phyloP scores from a whole-genome alignment of 495 filamentous ascomycete genomes.

The Margaritispora aquatica region DNA sequence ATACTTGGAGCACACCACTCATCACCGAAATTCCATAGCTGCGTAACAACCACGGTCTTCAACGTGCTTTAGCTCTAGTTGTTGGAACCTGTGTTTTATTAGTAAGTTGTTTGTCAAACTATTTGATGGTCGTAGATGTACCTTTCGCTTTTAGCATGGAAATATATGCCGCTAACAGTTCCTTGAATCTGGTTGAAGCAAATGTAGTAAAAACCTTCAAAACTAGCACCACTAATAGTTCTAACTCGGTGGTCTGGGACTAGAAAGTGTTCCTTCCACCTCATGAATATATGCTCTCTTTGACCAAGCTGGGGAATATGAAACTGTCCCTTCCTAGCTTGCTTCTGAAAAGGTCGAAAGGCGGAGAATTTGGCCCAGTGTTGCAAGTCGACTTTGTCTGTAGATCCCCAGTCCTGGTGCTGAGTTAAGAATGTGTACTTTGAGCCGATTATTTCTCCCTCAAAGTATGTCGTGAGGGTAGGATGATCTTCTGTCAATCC shows the following conservation, averaged over 20 bases:
- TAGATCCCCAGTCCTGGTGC: constrained; percentile 86
- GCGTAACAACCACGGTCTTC: constrained; percentile 77
- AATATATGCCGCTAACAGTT: constrained; percentile 88
- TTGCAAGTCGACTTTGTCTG: constrained; percentile 83
- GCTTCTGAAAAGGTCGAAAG: constrained; percentile 72
- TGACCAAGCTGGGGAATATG: constrained; percentile 65
- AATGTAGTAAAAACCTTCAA: constrained; percentile 99
- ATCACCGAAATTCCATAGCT: constrained; percentile 90
- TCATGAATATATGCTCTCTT: constrained; percentile 94
- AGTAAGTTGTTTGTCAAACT: constrained; percentile 26
- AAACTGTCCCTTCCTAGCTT: constrained; percentile 54
- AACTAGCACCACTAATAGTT: constrained; percentile 88
- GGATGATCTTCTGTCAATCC: constrained; percentile 93
- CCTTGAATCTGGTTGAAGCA: constrained; percentile 92
- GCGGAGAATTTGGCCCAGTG: constrained; percentile 91
- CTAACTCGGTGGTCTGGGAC: constrained; percentile 91
- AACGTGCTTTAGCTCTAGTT: constrained; percentile 85
- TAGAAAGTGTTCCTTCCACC: constrained; percentile 98
- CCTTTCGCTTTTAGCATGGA: constrained; percentile 96
- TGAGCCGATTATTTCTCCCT: constrained; percentile 94
- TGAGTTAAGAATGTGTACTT: constrained; percentile 91
- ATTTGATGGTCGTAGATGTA: constrained; percentile 40
- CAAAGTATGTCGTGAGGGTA: constrained; percentile 94
- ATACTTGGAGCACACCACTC: background rate
- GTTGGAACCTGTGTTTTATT: constrained; percentile 59